Base-by-base conservation (phyloP, 148 eudicot species). In the Cornus florida region DNA sequence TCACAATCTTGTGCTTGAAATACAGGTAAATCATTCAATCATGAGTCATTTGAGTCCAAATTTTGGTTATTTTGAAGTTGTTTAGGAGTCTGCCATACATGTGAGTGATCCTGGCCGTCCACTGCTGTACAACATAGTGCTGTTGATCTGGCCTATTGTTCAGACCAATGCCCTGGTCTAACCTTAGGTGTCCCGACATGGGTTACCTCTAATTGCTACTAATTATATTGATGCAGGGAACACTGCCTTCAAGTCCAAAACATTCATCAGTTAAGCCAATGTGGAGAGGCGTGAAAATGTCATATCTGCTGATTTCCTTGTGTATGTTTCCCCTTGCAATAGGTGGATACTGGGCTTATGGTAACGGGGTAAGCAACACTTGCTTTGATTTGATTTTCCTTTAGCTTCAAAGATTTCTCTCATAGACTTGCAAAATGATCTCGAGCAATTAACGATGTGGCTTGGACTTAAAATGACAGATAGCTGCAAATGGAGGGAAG, bases 1-100 rank as follows among this genome's bases (percentile, higher is more conserved):
- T 28, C 97, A 92, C 82, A 92, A 92, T 78, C 86, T 92, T 68
- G 90, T 92, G 78, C 85, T 90, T 48, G 97, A 92, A 76, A 92
- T 92, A 66, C 91, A 92, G 90, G 94, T 89, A 73, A 39, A 60
- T 16, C 62, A n/a, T 71, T 71, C 7, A 7, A 53, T 2, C 12
- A 2, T 16, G 19, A 53, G 59, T 53, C 59, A 53, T 1, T 53
- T 53, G 16, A 53, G 19, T 53, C 59, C 59, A 53, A 11, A 14
- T 43, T 43, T 43, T 43, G 43, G 7, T 39, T 39, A 4, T 39
- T 39, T 39, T 39, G 6, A 7, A 4, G 43, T 39, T 39, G 43
- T 39, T 39, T 7, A 39, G 28, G 28, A 28, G 28, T 28, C 28
- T 28, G 28, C 28, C 28, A 28, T 28, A 28, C 28, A 28, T 1